Base-by-base conservation (phyloP, 345 rosid genomes). In the Citrus reticulata region DNA sequence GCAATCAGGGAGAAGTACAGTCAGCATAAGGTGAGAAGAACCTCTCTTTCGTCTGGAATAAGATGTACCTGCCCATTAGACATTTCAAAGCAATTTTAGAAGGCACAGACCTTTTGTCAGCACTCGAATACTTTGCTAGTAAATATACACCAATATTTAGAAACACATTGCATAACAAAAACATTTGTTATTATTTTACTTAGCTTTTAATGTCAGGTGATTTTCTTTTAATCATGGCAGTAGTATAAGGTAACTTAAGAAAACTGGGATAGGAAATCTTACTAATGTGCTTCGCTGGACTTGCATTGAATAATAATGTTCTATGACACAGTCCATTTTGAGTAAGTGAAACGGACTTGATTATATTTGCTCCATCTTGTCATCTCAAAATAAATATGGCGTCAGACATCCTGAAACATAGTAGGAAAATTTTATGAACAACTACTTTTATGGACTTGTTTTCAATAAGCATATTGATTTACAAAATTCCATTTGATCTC, bases 1-100 rank as follows among this genome's bases (percentile, higher is more conserved):
- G 86, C 86, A 73, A 63, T 80, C 34, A 80, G 84, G 68, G 84
- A 84, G 42, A 81, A 84, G 71, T 84, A 80, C 42, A 80, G 86
- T 55, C 84, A 78, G 70, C 81, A 84, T 70, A 81, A 81, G 79
- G 86, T 78, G 73, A 69, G 77, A 4, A 34, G 46, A 37, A 17
- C 14, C 59, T 32, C 40, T 46, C 42, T 54, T 34, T 55, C 39
- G 60, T 20, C 27, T 20, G 4, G 17, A 24, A 37, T 37, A 19
- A 19, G 61, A 39, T 57, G 58, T 35, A 39, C n/a, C 20, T 30
- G 30, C 58, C 20, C 10, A 0, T 57, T 3, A 34, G 46, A 29
- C 35, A 49, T 29, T n/a, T 46, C 0, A 71, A 40, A 70, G 1
- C 68, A 29, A 30, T 67, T 5, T 66, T 67, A 16, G 58, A n/a